These are phyloP conservation scores for Raphanus sativus DNA, from an alignment of 345 rosid genomes.

Conservation along the genomic window DNA sequence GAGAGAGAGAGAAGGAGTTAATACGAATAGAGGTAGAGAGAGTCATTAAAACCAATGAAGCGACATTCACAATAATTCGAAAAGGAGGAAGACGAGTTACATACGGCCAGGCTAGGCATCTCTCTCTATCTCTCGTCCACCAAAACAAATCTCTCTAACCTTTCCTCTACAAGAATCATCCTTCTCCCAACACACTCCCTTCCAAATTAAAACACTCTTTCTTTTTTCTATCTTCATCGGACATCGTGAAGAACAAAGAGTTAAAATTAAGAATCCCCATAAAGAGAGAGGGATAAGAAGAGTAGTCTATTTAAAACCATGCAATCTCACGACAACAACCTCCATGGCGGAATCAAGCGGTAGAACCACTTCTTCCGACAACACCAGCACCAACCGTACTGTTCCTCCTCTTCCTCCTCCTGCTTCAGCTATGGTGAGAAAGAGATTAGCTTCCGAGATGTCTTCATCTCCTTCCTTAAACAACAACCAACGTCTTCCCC, in stretches of 20 bases:
- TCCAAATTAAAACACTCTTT: not conserved
- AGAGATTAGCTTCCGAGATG: constrained; percentile 88
- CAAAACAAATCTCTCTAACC: constrained; percentile 18
- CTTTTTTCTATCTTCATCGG: constrained; percentile 27
- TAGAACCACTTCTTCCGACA: constrained; percentile 30
- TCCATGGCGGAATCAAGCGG: constrained; percentile 59
- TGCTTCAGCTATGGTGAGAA: constrained; percentile 54
- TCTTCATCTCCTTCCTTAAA: constrained; percentile 39
- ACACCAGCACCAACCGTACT: constrained; percentile 27
- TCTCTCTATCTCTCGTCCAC: constrained; percentile 29
- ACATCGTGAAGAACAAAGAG: constrained; percentile 40
- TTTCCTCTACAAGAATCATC: constrained; percentile 20
- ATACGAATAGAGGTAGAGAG: constrained; percentile 10
- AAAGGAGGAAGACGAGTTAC: constrained; percentile 49
- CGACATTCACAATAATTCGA: constrained; percentile 43
- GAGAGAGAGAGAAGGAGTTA: constrained; percentile 17
- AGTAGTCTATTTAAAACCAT: constrained; percentile 23
- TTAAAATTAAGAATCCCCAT: constrained; percentile 40
- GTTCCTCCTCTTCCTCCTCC: constrained; percentile 9
- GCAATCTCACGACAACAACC: constrained; percentile 22
- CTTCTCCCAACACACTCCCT: constrained; percentile 21
- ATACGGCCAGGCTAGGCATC: constrained; percentile 40
- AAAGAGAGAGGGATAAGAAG: not conserved
- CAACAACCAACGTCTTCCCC: constrained; percentile 43
- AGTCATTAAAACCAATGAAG: constrained; percentile 37